Base-by-base conservation (phyloP, 1,284 basidiomycete species). In the Rhizoctonia solani region DNA sequence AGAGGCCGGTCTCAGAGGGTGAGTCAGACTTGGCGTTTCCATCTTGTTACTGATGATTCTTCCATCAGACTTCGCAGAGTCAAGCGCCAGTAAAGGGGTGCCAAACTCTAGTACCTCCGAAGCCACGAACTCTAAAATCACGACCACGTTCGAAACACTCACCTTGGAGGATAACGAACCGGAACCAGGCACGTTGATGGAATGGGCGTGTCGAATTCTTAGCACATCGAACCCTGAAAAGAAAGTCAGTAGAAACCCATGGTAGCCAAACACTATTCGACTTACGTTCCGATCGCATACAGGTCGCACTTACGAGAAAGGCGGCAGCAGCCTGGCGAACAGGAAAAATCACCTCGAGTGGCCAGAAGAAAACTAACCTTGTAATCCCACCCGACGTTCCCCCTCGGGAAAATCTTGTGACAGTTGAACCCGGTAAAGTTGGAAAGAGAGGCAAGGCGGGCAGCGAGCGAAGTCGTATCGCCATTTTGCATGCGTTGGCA, bases 1-100 rank as follows among this genome's bases (percentile, higher is more conserved):
- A 91, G 30, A 77, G 90, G 39, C 87, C 90, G 0, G 90, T 95
- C 11, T 92, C 90, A 50, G 92, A 95, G 82, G 89, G 89, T 87
- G 65, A 27, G 76, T 71, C 42, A 56, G 30, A 23, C 25, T 50
- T n/a, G 11, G 8, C 34, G 4, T 30, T 29, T 21, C 0, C 54
- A 9, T 9, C 25, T 56, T 32, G 42, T 16, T 1, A 11, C 8
- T 25, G 30, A 16, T 13, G 19, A 11, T 46, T 9, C 23, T 32
- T 66, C 11, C 29, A 53, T 34, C 55, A 41, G 50, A 46, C 34
- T 56, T 11, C 56, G 0, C 73, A 89, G 89, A 87, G 61, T 90
- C 91, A 73, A 87, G 87, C 1, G 88, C 90, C 74, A 85, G 87
- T 8, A 86, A 86, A 29, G 80, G 82, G 1, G 72, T 77, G 27